A percentile compares a stretch with the other conserved stretches of the same genome.
Evolutionary conservation across 2,329 filamentous ascomycete genomes (phyloP).

Genomic region (Aspergillus sp.): DNA sequence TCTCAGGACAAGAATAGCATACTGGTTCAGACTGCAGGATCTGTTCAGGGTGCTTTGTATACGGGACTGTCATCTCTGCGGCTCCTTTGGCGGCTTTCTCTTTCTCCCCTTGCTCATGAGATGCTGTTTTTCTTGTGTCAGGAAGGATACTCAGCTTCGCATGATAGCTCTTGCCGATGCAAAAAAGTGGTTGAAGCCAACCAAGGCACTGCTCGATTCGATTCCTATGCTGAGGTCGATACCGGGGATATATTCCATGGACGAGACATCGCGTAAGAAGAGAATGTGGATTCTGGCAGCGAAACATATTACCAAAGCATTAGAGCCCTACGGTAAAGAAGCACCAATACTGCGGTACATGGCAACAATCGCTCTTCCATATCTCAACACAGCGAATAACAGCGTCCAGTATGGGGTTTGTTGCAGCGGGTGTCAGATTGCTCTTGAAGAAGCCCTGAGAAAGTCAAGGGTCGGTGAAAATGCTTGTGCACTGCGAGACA

Average conservation of each 20-base stretch:
- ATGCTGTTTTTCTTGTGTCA: conserved; percentile 1
- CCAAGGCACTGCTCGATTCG: neutral
- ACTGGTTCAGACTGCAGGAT: conserved; percentile 2
- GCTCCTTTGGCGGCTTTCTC: neutral
- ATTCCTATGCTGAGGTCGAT: neutral
- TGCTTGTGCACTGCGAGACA: neutral
- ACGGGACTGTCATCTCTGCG: conserved; percentile 2
- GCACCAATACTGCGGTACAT: neutral
- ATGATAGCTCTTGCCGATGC: neutral
- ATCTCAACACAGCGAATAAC: neutral
- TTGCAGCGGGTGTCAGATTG: conserved; percentile 2
- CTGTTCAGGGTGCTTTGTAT: conserved; percentile 4
- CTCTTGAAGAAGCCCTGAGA: conserved; percentile 1
- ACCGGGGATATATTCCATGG: conserved; percentile 3
- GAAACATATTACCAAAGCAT: neutral
- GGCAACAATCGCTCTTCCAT: neutral
- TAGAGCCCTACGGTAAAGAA: neutral
- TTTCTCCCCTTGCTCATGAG: conserved; percentile 2
- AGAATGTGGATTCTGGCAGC: neutral
- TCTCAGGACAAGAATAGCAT: conserved; percentile 1
- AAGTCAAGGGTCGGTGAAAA: neutral
- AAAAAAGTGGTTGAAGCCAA: neutral
- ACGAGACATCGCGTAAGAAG: neutral
- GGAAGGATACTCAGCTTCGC: neutral
- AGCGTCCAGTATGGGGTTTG: conserved; percentile 1